phyloP scores from a whole-genome alignment of 495 filamentous ascomycete species.

The Neurospora cerealis region DNA sequence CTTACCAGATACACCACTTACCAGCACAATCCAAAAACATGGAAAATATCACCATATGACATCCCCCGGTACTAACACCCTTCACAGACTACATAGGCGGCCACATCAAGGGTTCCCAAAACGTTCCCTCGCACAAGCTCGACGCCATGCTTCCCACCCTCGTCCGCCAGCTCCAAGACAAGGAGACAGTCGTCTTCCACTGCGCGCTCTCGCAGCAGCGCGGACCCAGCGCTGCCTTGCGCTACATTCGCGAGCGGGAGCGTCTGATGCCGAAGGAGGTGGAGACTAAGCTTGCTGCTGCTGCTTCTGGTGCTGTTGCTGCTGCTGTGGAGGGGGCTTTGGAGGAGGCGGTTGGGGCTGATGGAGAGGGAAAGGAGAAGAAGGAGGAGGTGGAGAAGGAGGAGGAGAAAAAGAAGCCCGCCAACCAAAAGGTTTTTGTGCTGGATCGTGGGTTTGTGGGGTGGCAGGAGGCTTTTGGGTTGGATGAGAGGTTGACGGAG shows the following conservation, averaged over 20 bases:
- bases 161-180: conserved; percentile 64
- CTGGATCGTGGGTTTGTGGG: conserved; percentile 79
- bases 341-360: not conserved
- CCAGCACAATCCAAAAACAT: not conserved
- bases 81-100: conserved; percentile 80
- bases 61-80: not conserved
- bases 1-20: not conserved
- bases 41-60: not conserved
- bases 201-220: conserved; percentile 90
- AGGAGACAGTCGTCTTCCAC: conserved; percentile 84
- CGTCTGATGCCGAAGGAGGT: conserved; percentile 23
- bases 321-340: not conserved
- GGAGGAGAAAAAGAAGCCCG: conserved; percentile 9
- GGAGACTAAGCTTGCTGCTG: conserved; percentile 1
- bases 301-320: not conserved
- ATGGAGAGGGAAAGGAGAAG: conserved; percentile 3
- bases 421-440: conserved; percentile 63
- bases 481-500: conserved; percentile 74
- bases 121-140: conserved; percentile 63
- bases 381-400: conserved; percentile 5
- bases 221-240: conserved; percentile 58
- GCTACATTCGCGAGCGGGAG: conserved; percentile 57
- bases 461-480: conserved; percentile 84
- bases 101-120: conserved; percentile 68
- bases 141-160: conserved; percentile 73